Evolutionary conservation across 2,329 filamentous ascomycete genomes (phyloP).

Genomic region (Penicillium capsulatum): DNA sequence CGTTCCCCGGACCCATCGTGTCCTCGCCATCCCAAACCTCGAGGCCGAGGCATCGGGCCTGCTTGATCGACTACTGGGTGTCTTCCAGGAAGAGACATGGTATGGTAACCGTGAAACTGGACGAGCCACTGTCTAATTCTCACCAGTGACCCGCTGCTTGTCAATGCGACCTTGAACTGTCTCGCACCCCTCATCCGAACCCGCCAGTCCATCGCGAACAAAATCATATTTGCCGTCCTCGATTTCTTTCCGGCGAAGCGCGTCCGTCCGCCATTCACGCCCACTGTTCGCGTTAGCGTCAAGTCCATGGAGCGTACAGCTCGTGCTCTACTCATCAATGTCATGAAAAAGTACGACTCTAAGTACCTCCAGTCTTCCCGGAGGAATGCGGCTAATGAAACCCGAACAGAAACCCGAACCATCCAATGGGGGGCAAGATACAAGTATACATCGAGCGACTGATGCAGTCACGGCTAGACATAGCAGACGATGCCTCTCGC

Average conservation of each 20-base stretch:
- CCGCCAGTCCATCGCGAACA: slow-evolving; percentile 73
- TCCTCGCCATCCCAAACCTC: slow-evolving; percentile 73
- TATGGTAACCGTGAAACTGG: slow-evolving; percentile 36
- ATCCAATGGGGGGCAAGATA: slow-evolving; percentile 70
- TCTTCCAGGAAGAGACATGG: slow-evolving; percentile 83
- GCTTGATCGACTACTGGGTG: slow-evolving; percentile 77
- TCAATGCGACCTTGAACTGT: slow-evolving; percentile 88
- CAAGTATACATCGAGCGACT: slow-evolving; percentile 83
- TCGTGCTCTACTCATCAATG: slow-evolving; percentile 74
- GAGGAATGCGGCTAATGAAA: slow-evolving; percentile 19
- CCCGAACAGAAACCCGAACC: slow-evolving; percentile 66
- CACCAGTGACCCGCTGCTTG: slow-evolving; percentile 73
- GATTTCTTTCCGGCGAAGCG: slow-evolving; percentile 88
- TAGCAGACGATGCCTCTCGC: slow-evolving; percentile 69
- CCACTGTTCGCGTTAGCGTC: slow-evolving; percentile 74
- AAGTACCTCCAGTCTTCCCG: background rate
- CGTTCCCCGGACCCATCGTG: slow-evolving; percentile 74
- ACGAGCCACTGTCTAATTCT: slow-evolving; percentile 6
- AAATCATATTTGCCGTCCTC: slow-evolving; percentile 78
- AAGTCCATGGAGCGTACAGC: slow-evolving; percentile 95
- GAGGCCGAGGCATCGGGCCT: slow-evolving; percentile 92
- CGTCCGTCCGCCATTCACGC: slow-evolving; percentile 70
- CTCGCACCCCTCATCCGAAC: slow-evolving; percentile 77
- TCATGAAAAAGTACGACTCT: slow-evolving; percentile 65
- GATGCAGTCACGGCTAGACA: slow-evolving; percentile 70